Percentiles rank a stretch among this genome's conserved stretches.
Conservation (phyloP, 352 stramenopile species). For the Phytophthora sojae region DNA sequence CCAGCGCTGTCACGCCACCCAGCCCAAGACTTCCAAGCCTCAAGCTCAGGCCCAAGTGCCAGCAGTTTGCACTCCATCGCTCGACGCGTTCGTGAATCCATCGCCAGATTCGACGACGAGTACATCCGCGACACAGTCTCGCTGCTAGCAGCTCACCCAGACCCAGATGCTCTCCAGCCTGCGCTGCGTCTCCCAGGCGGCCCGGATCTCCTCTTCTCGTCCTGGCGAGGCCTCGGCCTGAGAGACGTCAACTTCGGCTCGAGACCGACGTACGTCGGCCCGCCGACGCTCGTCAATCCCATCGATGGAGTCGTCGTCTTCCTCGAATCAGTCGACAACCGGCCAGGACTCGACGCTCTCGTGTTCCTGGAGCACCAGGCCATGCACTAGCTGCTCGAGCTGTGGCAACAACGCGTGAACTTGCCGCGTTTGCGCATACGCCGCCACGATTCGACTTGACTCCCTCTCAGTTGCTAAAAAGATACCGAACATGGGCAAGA, state of each 20-base stretch:
- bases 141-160: constrained; percentile 8
- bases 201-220: constrained; percentile 23
- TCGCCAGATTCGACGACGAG: constrained; percentile 13
- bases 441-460: not conserved
- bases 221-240: constrained; percentile 14
- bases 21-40: not conserved
- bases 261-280: constrained; percentile 8
- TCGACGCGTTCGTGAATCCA: constrained; percentile 7
- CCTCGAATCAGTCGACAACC: constrained; percentile 3
- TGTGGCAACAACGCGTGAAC: constrained; percentile 1
- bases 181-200: constrained; percentile 9
- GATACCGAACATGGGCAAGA: constrained; percentile 46
- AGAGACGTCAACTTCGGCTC: constrained; percentile 19
- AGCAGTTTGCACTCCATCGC: constrained; percentile 2
- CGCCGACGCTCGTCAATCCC: not conserved
- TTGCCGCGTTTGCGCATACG: constrained; percentile 6
- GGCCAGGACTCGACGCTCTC: constrained; percentile 9
- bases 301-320: constrained; percentile 22
- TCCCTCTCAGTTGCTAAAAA: constrained; percentile 12
- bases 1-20: constrained; percentile 15
- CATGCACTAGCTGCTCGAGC: constrained; percentile 1
- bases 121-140: constrained; percentile 19
- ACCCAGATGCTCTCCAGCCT: not conserved
- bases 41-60: not conserved
- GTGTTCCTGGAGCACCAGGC: constrained; percentile 3